Conservation (phyloP, 148 eudicot species). For the Suaeda aralocaspica region DNA sequence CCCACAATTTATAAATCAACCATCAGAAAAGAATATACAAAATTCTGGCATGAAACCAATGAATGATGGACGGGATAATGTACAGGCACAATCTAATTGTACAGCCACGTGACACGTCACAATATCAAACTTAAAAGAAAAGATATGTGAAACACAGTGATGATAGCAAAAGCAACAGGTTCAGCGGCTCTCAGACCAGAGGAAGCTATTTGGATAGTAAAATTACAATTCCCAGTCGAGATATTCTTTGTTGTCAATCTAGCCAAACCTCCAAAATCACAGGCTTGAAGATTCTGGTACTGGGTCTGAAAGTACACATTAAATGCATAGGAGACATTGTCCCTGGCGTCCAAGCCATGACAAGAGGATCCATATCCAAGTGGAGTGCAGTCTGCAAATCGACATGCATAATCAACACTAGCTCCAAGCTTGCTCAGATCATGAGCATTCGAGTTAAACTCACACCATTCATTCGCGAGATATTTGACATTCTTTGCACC, state of each 20-base stretch:
- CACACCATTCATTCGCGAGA: slow-evolving; percentile 63
- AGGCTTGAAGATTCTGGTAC: slow-evolving; percentile 44
- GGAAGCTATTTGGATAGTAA: slow-evolving; percentile 55
- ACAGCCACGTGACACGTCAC: slow-evolving; percentile 7
- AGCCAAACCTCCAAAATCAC: slow-evolving; percentile 71
- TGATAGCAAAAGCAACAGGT: slow-evolving; percentile 16
- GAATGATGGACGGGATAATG: background rate
- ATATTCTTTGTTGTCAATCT: slow-evolving; percentile 47
- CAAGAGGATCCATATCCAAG: slow-evolving; percentile 83
- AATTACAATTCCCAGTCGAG: slow-evolving; percentile 70
- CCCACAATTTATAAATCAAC: slow-evolving; percentile 5
- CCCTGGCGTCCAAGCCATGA: slow-evolving; percentile 52
- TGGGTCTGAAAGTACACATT: slow-evolving; percentile 72
- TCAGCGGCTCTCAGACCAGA: slow-evolving; percentile 17
- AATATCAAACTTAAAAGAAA: slow-evolving; percentile 14
- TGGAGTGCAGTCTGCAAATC: slow-evolving; percentile 65
- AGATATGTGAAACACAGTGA: slow-evolving; percentile 18
- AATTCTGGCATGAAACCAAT: background rate
- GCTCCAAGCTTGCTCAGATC: slow-evolving; percentile 54
- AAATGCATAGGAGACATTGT: slow-evolving; percentile 73
- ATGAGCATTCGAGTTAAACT: slow-evolving; percentile 50
- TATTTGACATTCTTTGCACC: slow-evolving; percentile 59
- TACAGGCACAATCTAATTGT: slow-evolving; percentile 8
- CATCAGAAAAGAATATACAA: slow-evolving; percentile 19
- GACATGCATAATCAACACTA: slow-evolving; percentile 60